Evolutionary conservation across 345 rosid genomes (phyloP), one percentile per base, ranked within the genome.

Genomic region (Microthlaspi erraticum): DNA sequence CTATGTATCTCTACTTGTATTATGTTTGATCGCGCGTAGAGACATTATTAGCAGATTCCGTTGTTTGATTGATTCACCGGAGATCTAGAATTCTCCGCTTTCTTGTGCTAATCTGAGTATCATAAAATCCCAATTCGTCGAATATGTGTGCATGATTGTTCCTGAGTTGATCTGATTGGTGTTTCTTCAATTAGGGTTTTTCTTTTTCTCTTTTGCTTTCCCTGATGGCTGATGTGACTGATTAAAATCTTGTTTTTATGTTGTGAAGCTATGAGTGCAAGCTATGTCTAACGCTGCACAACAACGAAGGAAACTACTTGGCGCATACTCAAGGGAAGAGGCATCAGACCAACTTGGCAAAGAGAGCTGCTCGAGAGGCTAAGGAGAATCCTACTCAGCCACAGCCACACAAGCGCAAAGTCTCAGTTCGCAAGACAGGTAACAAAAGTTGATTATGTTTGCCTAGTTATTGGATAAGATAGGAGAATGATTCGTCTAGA

Each of bases 261-360:
- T 43, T 44, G 23, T 78, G 85, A 56, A 94, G 98, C 78, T 94
- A 94, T 41, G 97, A 94, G 87, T 94, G 99, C 80, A 94, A 94
- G 86, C 86, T 95, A 68, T 92, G 97, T 75, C 75, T 95, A 81
- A 95, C 99, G 34, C 79, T 95, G 42, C 99, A 90, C 83, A 95
- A 95, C 88, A 95, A 95, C 62, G 99, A 95, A 84, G 99, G 99
- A n/a, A 93, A 93, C 80, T 94, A 91, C 78, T 80, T 91, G 90
- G 99, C 97, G 2, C 95, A 94, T 73, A 91, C 97, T 16, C 97
- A 91, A 59, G 99, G 96, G 80, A 91, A 94, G 81, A 87, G 99
- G 51, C 98, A 90, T 68, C 97, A 95, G 76, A 94, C 99, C 55
- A 94, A 94, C 67, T 84, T 94, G 82, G 96, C 96, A 10, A 91